These are phyloP conservation scores for Neckera pumila DNA, from an alignment of 225 moss, liverwort and hornwort genomes.

Conservation along the genomic window DNA sequence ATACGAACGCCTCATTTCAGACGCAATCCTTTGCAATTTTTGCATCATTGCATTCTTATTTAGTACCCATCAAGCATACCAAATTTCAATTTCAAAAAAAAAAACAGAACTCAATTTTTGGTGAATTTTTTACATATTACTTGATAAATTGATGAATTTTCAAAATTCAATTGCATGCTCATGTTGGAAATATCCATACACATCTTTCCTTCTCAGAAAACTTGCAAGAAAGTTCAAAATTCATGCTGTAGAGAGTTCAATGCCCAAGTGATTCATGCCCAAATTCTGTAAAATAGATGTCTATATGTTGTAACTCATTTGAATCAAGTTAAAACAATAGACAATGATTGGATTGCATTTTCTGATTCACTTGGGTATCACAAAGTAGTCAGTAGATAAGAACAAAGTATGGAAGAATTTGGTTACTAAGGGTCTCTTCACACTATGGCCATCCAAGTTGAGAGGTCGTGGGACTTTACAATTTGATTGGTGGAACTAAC, in stretches of 20 bases:
- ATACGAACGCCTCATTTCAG: neutral
- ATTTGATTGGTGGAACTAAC: no score
- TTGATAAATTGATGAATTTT: neutral
- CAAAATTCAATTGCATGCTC: neutral
- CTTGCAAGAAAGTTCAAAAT: neutral
- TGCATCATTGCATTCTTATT: neutral
- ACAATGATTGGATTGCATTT: neutral
- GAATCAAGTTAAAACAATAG: neutral
- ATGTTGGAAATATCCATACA: no score
- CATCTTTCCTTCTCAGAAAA: neutral
- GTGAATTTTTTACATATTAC: no score
- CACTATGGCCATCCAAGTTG: no score
- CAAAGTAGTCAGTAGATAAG: neutral
- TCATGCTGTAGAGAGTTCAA: neutral
- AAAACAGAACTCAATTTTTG: neutral
- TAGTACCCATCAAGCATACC: neutral
- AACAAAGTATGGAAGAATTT: neutral
- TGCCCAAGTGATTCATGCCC: neutral
- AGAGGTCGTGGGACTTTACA: no score
- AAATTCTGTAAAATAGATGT: neutral
- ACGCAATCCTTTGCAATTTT: neutral
- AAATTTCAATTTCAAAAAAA: neutral
- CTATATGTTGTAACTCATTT: neutral
- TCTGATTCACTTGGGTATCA: neutral
- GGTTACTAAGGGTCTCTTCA: no score